A percentile compares a stretch with the other conserved stretches of the same genome.
phyloP scores from a whole-genome alignment of 257 asterid genomes.

The Solanum raphanifolium region DNA sequence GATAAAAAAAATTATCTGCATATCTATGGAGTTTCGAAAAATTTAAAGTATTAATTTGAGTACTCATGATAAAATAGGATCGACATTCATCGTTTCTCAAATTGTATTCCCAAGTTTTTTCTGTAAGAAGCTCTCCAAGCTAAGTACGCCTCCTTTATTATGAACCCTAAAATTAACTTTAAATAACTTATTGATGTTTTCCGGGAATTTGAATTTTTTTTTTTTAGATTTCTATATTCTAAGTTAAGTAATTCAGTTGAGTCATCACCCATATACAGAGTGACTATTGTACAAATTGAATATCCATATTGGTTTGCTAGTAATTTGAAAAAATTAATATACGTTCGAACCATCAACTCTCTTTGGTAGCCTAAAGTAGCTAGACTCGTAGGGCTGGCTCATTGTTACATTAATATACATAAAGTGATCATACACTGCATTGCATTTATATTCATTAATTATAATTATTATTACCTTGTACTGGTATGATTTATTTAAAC shows the following conservation, averaged over 20 bases:
- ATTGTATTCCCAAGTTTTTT: background rate
- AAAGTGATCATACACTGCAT: background rate
- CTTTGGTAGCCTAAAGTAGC: background rate
- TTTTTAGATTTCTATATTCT: too few relatives aligned
- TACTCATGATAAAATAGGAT: too few relatives aligned
- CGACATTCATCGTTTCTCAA: background rate
- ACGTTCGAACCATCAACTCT: background rate
- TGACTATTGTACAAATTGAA: too few relatives aligned
- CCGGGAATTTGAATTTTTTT: too few relatives aligned
- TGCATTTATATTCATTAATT: background rate
- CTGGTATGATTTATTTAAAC: background rate
- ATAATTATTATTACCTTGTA: background rate
- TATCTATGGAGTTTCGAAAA: background rate
- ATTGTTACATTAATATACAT: background rate
- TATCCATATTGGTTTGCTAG: background rate
- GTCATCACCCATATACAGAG: too few relatives aligned
- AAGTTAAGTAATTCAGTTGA: too few relatives aligned
- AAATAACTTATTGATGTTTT: too few relatives aligned
- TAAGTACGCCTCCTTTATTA: background rate
- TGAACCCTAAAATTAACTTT: too few relatives aligned
- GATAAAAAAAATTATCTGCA: background rate
- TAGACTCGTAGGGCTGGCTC: background rate
- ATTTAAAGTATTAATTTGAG: background rate
- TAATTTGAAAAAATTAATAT: background rate
- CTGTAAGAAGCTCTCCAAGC: background rate